Conservation (phyloP, 2,329 filamentous ascomycete genomes). For the Colletotrichum godetiae region DNA sequence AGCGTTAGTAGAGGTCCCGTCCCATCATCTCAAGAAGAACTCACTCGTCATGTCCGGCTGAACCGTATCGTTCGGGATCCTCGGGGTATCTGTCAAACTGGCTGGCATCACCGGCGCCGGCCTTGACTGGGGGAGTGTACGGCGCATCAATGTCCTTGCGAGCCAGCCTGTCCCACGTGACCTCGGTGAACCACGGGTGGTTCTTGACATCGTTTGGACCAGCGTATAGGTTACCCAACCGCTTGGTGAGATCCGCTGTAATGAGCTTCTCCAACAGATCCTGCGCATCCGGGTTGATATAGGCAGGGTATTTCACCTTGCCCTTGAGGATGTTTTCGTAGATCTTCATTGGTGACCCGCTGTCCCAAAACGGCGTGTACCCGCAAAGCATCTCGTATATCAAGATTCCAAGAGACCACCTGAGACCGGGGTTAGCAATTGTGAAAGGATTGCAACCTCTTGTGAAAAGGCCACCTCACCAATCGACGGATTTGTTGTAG, state of each 20-base stretch:
- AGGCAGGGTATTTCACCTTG: conserved; percentile 95
- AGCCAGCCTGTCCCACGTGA: conserved; percentile 94
- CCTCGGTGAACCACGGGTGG: conserved; percentile 96
- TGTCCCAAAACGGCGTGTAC: conserved; percentile 99
- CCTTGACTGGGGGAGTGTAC: conserved; percentile 95
- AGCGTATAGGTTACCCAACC: conserved; percentile 91
- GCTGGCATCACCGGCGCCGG: conserved; percentile 93
- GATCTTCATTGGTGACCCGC: conserved; percentile 97
- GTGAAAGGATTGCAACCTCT: not conserved
- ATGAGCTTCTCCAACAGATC: conserved; percentile 93
- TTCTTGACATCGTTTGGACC: conserved; percentile 94
- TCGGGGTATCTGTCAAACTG: conserved; percentile 99
- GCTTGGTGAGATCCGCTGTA: conserved; percentile 93
- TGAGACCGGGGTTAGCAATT: conserved; percentile 49
- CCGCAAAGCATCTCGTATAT: conserved; percentile 99
- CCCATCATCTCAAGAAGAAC: conserved; percentile 53
- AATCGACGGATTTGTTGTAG: conserved; percentile 99
- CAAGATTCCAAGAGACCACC: conserved; percentile 98
- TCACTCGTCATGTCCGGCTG: conserved; percentile 84
- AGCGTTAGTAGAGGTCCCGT: conserved; percentile 9
- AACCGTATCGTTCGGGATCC: conserved; percentile 92
- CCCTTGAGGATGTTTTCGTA: conserved; percentile 99
- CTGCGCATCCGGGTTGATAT: conserved; percentile 94
- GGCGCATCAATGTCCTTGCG: conserved; percentile 98
- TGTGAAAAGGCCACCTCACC: conserved; percentile 69